Conservation (phyloP, 2,329 filamentous ascomycete genomes). For the Colletotrichum orbiculare region DNA sequence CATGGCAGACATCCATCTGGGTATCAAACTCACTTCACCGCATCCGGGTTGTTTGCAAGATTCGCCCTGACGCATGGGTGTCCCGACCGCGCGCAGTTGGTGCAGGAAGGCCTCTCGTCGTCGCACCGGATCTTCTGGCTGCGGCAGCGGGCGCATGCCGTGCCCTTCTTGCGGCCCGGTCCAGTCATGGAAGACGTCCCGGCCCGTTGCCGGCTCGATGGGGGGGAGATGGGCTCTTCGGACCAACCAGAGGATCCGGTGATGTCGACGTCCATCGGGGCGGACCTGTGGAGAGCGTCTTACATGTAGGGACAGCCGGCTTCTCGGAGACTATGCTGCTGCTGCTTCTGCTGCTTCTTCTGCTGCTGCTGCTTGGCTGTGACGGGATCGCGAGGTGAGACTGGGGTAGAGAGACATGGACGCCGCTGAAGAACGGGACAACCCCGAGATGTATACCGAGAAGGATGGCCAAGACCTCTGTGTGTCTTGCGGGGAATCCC, state of each 20-base stretch:
- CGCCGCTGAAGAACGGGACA: too few species aligned
- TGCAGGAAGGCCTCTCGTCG: slow-evolving; percentile 42
- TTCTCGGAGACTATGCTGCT: too few species aligned
- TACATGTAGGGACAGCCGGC: too few species aligned
- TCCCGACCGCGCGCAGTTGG: slow-evolving; percentile 44
- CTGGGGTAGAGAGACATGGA: too few species aligned
- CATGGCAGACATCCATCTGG: neutral
- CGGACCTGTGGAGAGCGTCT: too few species aligned
- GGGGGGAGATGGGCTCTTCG: neutral
- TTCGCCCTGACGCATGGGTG: slow-evolving; percentile 43
- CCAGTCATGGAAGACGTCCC: neutral
- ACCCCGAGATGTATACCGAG: too few species aligned
- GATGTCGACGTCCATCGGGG: neutral
- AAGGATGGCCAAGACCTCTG: too few species aligned
- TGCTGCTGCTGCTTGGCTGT: too few species aligned
- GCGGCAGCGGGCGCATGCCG: slow-evolving; percentile 46
- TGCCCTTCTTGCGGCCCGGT: slow-evolving; percentile 42
- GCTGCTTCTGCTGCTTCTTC: too few species aligned
- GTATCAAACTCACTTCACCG: slow-evolving; percentile 2
- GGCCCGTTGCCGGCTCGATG: slow-evolving; percentile 2
- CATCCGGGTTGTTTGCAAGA: slow-evolving; percentile 8
- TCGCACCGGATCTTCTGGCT: slow-evolving; percentile 49
- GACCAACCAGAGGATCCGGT: slow-evolving; percentile 11
- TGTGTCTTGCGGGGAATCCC: too few species aligned
- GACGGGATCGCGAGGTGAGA: too few species aligned